Base-by-base conservation (phyloP, 768 basidiomycete species). In the Phallus indusiatus region DNA sequence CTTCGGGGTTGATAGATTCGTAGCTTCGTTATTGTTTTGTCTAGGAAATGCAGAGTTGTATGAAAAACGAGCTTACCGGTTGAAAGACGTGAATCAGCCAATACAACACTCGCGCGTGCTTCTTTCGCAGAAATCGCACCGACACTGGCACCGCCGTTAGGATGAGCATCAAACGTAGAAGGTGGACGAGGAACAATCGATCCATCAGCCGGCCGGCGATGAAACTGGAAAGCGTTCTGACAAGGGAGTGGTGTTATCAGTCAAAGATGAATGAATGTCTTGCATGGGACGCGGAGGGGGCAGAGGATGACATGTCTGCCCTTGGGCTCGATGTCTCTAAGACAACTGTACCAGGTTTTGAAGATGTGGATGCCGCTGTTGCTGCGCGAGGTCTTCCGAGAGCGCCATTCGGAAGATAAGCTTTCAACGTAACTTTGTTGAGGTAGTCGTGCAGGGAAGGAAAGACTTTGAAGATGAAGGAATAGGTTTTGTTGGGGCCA, bases 91-190 rank as follows among this genome's bases (percentile, higher is more conserved):
- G 55, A 56, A 53, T 61, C 59, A 18, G 66, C 60, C 11, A 61
- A 55, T 60, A 65, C 35, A 63, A 36, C 78, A 81, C 1, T 61
- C 11, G 80, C 83, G 36, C 77, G 73, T 58, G 75, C 77, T 0
- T 81, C 81, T 9, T 80, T 79, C 22, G 75, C 73, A 49, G 72
- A 76, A 42, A 82, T 59, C 5, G 84, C 83, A 62, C 83, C 83
- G 1, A 82, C 77, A 9, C 85, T 86, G 47, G 70, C 73, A 53
- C 60, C 59, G 42, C 56, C 49, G 60, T 52, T 37, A 64, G 63
- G 47, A 73, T 74, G 67, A 16, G 47, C 28, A 54, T 76, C 74
- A n/a, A 62, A 60, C n/a, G 66, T 65, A 10, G 62, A 59, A 17
- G 61, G 64, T 47, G 69, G 24, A 14, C 49, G 28, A 16, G 33